Percentiles rank a stretch among this genome's conserved stretches.
These are phyloP conservation scores for Gossypioides kirkii DNA, from an alignment of 345 rosid genomes.

Conservation along the genomic window DNA sequence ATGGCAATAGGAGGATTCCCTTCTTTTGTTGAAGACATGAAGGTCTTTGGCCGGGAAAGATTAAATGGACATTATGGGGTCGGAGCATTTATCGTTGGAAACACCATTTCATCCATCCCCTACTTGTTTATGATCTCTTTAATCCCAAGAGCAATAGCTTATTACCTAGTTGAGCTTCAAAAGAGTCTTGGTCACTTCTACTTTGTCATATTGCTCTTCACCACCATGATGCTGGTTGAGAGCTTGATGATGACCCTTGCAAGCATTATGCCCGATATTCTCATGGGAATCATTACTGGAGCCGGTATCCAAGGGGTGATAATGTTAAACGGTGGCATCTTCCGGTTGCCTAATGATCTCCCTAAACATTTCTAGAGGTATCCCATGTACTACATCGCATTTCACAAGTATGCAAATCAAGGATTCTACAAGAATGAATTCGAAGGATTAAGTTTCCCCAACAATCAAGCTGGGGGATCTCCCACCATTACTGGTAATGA, in stretches of 20 bases:
- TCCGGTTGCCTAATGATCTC: constrained; percentile 91
- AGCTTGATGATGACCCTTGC: neutral
- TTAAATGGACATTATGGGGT: neutral
- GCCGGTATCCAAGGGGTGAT: neutral
- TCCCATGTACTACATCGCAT: constrained; percentile 72
- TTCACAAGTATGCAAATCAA: constrained; percentile 24
- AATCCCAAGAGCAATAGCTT: neutral
- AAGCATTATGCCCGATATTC: neutral
- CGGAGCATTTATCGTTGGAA: neutral
- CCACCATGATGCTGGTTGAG: neutral
- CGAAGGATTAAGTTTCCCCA: constrained; percentile 30
- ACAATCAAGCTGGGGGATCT: constrained; percentile 6
- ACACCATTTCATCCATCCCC: neutral
- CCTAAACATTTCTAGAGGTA: constrained; percentile 91
- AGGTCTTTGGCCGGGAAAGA: constrained; percentile 40
- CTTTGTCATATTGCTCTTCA: neutral
- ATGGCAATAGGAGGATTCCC: constrained; percentile 98
- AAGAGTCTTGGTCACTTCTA: neutral
- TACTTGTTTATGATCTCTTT: neutral
- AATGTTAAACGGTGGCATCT: constrained; percentile 94
- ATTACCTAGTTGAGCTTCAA: neutral
- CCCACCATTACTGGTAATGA: constrained; percentile 23
- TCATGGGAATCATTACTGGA: neutral
- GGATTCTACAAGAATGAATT: constrained; percentile 31
- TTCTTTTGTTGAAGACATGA: constrained; percentile 93